phyloP scores from a whole-genome alignment of 106 monocot species.

The Triglochin maritima region DNA sequence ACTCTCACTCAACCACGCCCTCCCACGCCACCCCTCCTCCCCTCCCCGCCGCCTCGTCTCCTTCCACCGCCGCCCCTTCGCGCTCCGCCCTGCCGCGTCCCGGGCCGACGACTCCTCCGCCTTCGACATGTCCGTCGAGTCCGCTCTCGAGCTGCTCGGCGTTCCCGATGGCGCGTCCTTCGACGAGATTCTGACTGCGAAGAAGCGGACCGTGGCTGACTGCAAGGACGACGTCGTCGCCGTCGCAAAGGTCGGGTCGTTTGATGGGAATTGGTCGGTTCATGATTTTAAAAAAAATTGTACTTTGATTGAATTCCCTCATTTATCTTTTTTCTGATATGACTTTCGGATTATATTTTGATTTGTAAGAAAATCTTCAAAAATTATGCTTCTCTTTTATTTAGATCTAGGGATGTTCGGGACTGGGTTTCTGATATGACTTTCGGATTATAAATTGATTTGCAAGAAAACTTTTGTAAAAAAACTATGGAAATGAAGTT shows the following conservation, averaged over 20 bases:
- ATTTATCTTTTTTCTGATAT: neutral
- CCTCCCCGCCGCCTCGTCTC: neutral
- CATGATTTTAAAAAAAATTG: neutral
- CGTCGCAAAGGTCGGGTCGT: constrained; percentile 40
- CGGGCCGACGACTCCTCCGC: constrained; percentile 63
- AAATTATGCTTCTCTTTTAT: too few species aligned
- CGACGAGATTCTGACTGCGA: constrained; percentile 87
- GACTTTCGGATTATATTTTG: too few species aligned
- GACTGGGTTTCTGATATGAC: too few species aligned
- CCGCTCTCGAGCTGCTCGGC: constrained; percentile 80
- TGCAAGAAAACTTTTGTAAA: too few species aligned
- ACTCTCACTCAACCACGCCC: constrained; percentile 1
- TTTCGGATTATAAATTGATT: too few species aligned
- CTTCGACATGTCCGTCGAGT: constrained; percentile 87
- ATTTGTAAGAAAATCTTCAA: too few species aligned
- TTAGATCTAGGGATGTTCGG: too few species aligned
- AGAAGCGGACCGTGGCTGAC: constrained; percentile 49
- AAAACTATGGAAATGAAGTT: too few species aligned
- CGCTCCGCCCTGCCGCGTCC: constrained; percentile 5
- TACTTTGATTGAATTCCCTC: neutral
- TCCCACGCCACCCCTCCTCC: neutral
- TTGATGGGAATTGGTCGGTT: too few species aligned
- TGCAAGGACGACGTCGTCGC: constrained; percentile 74
- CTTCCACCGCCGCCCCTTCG: neutral
- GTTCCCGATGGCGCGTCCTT: constrained; percentile 73